phyloP scores from a whole-genome alignment of 2,329 filamentous ascomycete genomes.

The Blastomyces percursus region DNA sequence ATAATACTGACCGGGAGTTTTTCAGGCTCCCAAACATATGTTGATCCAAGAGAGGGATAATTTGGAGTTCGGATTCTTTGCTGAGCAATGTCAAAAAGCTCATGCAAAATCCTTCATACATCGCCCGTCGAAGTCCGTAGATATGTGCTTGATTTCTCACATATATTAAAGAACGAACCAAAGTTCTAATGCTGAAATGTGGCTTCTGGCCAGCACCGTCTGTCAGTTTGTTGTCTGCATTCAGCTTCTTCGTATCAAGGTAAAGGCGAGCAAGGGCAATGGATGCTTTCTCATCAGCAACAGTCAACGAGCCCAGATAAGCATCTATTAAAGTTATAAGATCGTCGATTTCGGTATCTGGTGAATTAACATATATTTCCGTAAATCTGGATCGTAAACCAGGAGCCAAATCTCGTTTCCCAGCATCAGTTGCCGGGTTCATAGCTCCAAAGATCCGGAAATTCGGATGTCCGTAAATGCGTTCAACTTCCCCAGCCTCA shows the following conservation, averaged over 20 bases:
- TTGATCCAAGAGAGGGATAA: constrained; percentile 69
- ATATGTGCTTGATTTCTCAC: constrained; percentile 71
- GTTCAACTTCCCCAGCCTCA: constrained; percentile 86
- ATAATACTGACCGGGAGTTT: constrained; percentile 61
- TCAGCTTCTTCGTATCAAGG: constrained; percentile 71
- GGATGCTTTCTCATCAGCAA: constrained; percentile 60
- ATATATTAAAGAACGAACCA: constrained; percentile 83
- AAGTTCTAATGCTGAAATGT: constrained; percentile 89
- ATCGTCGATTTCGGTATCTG: constrained; percentile 77
- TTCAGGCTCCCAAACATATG: constrained; percentile 62
- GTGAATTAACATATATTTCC: constrained; percentile 85
- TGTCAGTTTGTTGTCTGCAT: constrained; percentile 71
- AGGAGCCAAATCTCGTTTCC: constrained; percentile 84
- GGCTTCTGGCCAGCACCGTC: constrained; percentile 94
- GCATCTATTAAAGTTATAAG: constrained; percentile 77
- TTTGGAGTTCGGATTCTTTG: constrained; percentile 64
- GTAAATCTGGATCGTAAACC: constrained; percentile 88
- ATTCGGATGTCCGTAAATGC: constrained; percentile 76
- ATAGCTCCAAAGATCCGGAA: constrained; percentile 97
- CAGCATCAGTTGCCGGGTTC: constrained; percentile 96
- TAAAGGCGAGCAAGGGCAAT: constrained; percentile 80
- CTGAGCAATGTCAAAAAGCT: constrained; percentile 87
- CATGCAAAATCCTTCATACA: constrained; percentile 97
- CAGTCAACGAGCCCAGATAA: constrained; percentile 64
- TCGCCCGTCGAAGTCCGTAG: constrained; percentile 72